These are phyloP conservation scores for Wickerhamomyces pijperi DNA, from an alignment of 805 yeast species.

Conservation along the genomic window DNA sequence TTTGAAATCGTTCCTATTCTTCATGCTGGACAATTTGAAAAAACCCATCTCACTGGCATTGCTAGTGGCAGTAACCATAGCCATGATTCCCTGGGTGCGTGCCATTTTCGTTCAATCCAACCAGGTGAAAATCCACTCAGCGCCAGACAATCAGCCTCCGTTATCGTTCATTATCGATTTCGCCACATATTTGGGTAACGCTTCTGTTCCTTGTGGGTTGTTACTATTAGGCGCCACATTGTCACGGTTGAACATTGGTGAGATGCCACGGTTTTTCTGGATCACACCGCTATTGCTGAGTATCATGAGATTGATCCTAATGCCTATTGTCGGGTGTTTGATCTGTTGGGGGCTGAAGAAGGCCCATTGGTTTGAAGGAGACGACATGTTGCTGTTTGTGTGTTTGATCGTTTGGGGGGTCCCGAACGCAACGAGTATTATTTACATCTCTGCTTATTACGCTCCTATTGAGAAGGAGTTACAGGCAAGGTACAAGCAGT, in stretches of 20 bases:
- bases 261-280: slow-evolving; percentile 24
- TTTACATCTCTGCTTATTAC: slow-evolving; percentile 81
- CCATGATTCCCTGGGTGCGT: slow-evolving; percentile 84
- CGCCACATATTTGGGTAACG: slow-evolving; percentile 69
- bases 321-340: slow-evolving; percentile 74
- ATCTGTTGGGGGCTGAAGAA: slow-evolving; percentile 50
- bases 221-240: slow-evolving; percentile 81
- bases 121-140: slow-evolving; percentile 40
- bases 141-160: slow-evolving; percentile 85
- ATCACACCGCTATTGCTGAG: slow-evolving; percentile 48
- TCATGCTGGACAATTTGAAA: slow-evolving; percentile 39
- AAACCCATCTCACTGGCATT: slow-evolving; percentile 71
- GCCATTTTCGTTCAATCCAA: slow-evolving; percentile 51
- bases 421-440: slow-evolving; percentile 84
- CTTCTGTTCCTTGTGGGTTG: slow-evolving; percentile 86
- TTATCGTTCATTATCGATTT: slow-evolving; percentile 79
- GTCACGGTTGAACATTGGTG: slow-evolving; percentile 54
- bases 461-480: slow-evolving; percentile 35
- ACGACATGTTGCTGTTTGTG: slow-evolving; percentile 56
- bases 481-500: slow-evolving; percentile 9
- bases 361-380: slow-evolving; percentile 54
- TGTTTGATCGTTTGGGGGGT: slow-evolving; percentile 67
- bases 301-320: slow-evolving; percentile 45
- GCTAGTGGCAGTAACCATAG: slow-evolving; percentile 48
- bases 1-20: slow-evolving; percentile 11